Evolutionary conservation across 768 basidiomycete genomes (phyloP), one percentile per base, ranked within the genome.

Genomic region (Cystofilobasidium ferigula): DNA sequence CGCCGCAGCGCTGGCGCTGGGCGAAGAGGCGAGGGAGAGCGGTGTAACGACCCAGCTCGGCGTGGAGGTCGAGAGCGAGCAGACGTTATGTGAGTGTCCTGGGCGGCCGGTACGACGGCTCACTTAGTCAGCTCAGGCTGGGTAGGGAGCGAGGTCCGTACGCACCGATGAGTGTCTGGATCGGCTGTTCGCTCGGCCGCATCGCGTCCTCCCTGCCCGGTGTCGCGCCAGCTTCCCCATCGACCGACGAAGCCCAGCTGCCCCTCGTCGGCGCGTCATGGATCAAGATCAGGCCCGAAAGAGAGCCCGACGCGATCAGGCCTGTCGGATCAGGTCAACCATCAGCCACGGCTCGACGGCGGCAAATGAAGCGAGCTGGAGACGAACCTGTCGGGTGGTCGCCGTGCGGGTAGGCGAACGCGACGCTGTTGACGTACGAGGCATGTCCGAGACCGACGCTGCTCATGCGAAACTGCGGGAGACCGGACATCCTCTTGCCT

Each of bases 11-110:
- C n/a, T n/a, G n/a, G n/a, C n/a, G n/a, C n/a, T n/a, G 28, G 51
- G 51, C 9, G 26, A 7, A 8, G 28, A 8, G 1, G 51, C 51
- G 51, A 54, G 3, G 12, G 51, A 54, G 3, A 54, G 51, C 10
- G 51, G 51, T 14, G 51, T 54, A 28, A 54, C 51, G 51, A n/a
- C 48, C 35, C 62, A 45, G 14, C 53, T 28, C 9, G 65, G 65
- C 18, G 65, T 60, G 13, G 65, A 67, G 20, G 60, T 59, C 40
- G 65, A 61, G 40, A 67, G 65, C 35, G 53, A 56, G 42, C 65
- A 67, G 14, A 67, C 65, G 60, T 67, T 67, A 60, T 43, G 32
- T 1, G 65, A 20, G 45, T 67, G 65, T 13, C 65, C 62, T 63
- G 35, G n/a, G n/a, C n/a, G n/a, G n/a, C n/a, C n/a, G n/a, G n/a